phyloP scores from a whole-genome alignment of 1,284 basidiomycete genomes.

The Cryptococcus sp. region DNA sequence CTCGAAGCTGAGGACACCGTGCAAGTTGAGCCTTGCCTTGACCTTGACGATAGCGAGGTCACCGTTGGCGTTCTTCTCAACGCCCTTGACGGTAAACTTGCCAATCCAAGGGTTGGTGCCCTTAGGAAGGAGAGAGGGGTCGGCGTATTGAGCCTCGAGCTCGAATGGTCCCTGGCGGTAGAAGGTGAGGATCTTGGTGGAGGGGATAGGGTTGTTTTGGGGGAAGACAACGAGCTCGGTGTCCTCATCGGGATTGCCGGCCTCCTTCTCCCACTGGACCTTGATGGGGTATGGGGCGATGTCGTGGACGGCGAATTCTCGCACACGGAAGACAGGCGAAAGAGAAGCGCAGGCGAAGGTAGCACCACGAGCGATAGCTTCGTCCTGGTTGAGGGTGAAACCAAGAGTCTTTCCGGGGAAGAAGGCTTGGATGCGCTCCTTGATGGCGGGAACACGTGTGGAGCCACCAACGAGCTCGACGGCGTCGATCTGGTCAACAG shows the following conservation, averaged over 20 bases:
- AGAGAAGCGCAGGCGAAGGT: constrained; percentile 93
- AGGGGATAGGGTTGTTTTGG: constrained; percentile 76
- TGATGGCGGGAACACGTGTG: constrained; percentile 69
- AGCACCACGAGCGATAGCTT: constrained; percentile 88
- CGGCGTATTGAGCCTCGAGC: constrained; percentile 77
- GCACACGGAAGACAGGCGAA: constrained; percentile 92
- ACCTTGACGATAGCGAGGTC: constrained; percentile 81
- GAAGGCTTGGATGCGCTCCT: constrained; percentile 64
- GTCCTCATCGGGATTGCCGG: constrained; percentile 79
- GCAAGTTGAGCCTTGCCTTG: constrained; percentile 79
- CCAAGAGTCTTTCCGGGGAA: constrained; percentile 71
- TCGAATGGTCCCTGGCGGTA: constrained; percentile 83
- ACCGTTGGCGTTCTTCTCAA: constrained; percentile 66
- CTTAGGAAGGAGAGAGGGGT: constrained; percentile 69
- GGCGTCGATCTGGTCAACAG: constrained; percentile 64
- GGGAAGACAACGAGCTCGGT: constrained; percentile 86
- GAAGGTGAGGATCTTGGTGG: constrained; percentile 93
- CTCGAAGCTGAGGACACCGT: constrained; percentile 85
- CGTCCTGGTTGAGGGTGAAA: constrained; percentile 92
- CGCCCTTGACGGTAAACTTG: constrained; percentile 74
- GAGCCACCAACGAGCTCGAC: constrained; percentile 70
- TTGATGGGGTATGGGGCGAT: constrained; percentile 82
- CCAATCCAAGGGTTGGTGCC: constrained; percentile 80
- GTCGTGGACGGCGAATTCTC: constrained; percentile 85
- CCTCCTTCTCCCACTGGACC: constrained; percentile 75